Conservation (phyloP, 2,329 filamentous ascomycete genomes). For the Colletotrichum phormii region DNA sequence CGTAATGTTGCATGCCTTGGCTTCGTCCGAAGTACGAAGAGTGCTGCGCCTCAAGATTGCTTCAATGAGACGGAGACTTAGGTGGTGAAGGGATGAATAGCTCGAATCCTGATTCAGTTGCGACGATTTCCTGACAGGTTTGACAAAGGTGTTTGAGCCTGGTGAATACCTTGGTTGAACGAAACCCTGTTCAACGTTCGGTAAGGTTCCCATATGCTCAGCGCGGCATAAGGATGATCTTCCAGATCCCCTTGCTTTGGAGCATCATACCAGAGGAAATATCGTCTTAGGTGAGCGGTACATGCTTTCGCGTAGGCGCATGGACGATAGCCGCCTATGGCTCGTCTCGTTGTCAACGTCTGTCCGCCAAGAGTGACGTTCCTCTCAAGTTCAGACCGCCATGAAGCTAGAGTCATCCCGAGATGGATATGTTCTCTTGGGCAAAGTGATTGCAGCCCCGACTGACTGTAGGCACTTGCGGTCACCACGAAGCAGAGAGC, state of each 20-base stretch:
- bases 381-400: neutral
- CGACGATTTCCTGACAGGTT: constrained; percentile 12
- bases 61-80: neutral
- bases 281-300: neutral
- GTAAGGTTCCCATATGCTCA: neutral
- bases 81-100: neutral
- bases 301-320: neutral
- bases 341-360: neutral
- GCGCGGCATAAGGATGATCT: neutral
- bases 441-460: neutral
- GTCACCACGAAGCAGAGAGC: neutral
- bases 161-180: neutral
- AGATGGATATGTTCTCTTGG: neutral
- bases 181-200: neutral
- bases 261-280: neutral
- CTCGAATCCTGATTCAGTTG: neutral
- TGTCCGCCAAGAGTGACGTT: neutral
- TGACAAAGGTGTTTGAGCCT: neutral
- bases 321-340: neutral
- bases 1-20: neutral
- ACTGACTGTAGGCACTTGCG: neutral
- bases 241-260: neutral
- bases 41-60: neutral
- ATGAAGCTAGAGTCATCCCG: neutral
- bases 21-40: constrained; percentile 10